These are phyloP conservation scores for Nicotiana paniculata DNA, from an alignment of 257 asterid genomes.

Conservation along the genomic window DNA sequence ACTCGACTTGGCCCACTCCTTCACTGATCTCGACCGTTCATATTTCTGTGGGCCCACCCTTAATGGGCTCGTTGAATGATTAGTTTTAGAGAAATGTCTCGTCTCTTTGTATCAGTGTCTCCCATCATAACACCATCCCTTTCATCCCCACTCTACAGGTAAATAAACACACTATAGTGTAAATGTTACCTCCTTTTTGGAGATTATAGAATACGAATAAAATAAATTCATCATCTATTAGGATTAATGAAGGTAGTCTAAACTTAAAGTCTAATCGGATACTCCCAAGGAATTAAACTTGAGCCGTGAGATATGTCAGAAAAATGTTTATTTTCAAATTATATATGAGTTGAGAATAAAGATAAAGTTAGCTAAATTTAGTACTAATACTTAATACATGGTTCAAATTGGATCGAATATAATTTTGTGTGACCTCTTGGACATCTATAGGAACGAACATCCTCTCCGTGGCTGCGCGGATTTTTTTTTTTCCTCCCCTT, in stretches of 20 bases:
- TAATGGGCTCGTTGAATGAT: constrained; percentile 51
- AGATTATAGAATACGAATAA: neutral
- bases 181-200: neutral
- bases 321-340: too few species aligned
- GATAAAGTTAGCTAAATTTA: neutral
- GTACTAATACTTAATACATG: too few species aligned
- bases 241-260: neutral
- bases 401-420: neutral
- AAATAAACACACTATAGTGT: too few species aligned
- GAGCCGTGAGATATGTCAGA: neutral
- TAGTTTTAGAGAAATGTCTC: constrained; percentile 19
- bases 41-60: constrained; percentile 36
- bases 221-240: neutral
- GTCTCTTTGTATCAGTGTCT: constrained; percentile 14
- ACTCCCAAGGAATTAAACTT: neutral
- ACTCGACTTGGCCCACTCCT: constrained; percentile 28
- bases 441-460: neutral
- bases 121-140: neutral
- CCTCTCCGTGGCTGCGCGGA: neutral
- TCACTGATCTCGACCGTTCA: constrained; percentile 41
- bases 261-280: neutral
- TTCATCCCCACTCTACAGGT: neutral
- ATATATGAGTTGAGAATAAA: neutral
- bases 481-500: too few species aligned
- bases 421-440: neutral